Conservation (phyloP, 352 stramenopile species). For the Stephanocyclus meneghinianus region DNA sequence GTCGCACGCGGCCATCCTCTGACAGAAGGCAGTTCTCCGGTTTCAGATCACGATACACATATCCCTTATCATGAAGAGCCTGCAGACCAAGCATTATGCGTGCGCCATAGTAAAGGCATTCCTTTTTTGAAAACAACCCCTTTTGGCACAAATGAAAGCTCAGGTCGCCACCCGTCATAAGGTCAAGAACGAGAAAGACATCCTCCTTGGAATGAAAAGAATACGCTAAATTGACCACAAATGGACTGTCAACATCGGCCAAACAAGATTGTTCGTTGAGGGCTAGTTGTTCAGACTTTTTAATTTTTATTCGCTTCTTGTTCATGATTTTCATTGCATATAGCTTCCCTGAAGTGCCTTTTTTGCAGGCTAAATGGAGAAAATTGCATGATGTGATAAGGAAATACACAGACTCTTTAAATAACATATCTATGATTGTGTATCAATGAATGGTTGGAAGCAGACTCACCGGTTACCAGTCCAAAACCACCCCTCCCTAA, state of each 20-base stretch:
- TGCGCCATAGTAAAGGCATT: conserved; percentile 87
- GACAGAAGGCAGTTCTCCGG: conserved; percentile 89
- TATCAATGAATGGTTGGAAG: neutral
- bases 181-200: conserved; percentile 89
- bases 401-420: neutral
- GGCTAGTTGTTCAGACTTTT: conserved; percentile 85
- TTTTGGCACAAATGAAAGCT: conserved; percentile 82
- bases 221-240: conserved; percentile 91
- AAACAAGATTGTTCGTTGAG: conserved; percentile 86
- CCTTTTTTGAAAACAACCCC: conserved; percentile 81
- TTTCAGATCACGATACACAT: conserved; percentile 90
- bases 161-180: conserved; percentile 89
- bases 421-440: neutral
- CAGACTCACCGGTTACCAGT: conserved; percentile 89
- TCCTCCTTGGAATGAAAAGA: conserved; percentile 87
- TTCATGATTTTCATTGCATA: conserved; percentile 93
- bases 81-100: conserved; percentile 87
- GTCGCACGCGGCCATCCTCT: conserved; percentile 92
- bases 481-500: conserved; percentile 94
- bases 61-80: conserved; percentile 82
- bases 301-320: conserved; percentile 91
- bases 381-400: too few relatives aligned
- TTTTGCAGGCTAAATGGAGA: conserved; percentile 87
- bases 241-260: conserved; percentile 84
- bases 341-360: conserved; percentile 89